These are phyloP conservation scores for Paraconiothyrium brasiliense DNA, from an alignment of 2,329 filamentous ascomycete genomes.

Conservation along the genomic window DNA sequence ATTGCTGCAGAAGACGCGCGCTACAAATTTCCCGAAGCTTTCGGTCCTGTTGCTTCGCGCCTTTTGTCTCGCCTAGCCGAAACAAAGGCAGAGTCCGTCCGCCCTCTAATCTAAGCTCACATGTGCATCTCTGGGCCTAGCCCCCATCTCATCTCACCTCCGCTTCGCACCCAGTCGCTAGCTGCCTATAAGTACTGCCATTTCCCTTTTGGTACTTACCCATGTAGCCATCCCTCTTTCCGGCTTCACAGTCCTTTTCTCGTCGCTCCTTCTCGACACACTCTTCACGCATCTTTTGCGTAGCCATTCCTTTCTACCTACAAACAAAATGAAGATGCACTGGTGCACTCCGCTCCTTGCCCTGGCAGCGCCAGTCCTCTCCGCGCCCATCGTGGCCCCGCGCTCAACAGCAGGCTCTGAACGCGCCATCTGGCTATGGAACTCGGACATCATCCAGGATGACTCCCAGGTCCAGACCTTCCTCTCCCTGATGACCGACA, in stretches of 20 bases:
- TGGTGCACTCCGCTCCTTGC: conserved; percentile 17
- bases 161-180: background rate
- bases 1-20: background rate
- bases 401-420: conserved; percentile 3
- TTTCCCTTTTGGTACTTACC: background rate
- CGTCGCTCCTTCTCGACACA: background rate
- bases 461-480: conserved; percentile 12
- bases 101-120: conserved; percentile 12
- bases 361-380: conserved; percentile 17
- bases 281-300: conserved; percentile 18
- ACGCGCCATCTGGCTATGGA: conserved; percentile 24
- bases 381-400: background rate
- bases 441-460: conserved; percentile 20
- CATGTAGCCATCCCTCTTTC: conserved; percentile 11
- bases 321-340: conserved; percentile 17
- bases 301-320: conserved; percentile 20
- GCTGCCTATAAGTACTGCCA: background rate
- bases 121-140: background rate
- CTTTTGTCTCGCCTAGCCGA: conserved; percentile 3
- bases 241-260: conserved; percentile 8
- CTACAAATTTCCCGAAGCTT: conserved; percentile 7
- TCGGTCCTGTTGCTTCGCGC: background rate
- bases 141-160: background rate
- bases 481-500: conserved; percentile 15
- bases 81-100: conserved; percentile 9